Base-by-base conservation (phyloP, 306 rosid genomes). In the Carpinus fangiana region DNA sequence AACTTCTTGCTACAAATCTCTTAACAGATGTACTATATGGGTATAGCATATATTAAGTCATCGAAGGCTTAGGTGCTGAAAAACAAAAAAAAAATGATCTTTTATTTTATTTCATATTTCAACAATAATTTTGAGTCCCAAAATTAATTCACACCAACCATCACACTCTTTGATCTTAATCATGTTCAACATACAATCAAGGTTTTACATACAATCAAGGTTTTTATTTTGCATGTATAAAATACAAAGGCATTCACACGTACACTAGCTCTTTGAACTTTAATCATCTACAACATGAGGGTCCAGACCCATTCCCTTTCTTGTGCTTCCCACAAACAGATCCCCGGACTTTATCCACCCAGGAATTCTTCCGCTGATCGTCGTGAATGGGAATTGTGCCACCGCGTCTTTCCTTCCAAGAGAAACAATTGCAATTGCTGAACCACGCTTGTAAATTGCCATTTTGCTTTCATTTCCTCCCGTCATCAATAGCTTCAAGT, bases 341-440 rank as follows among this genome's bases (percentile, higher is more conserved):
- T 94, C 94, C 66, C 90, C 78, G 4, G 94, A 92, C 72, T 94
- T 94, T 54, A 92, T 61, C 65, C 83, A 8, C 61, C 90, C 93
- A 17, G 97, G 94, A 55, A 92, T 31, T 64, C 84, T 77, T 79
- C 97, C 96, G 9, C 47, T 47, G 34, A 87, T 55, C 36, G 94
- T 90, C 7, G 87, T 56, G 76, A 82, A 79, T 8, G 96, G 87
- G 45, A 89, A 53, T 75, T 92, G 94, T 9, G 96, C 93, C 69
- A 92, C 93, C 0, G 88, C 98, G 1, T 92, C 89, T 79, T 84
- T 83, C 86, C 93, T 84, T 56, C 97, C 97, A 47, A 90, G 94
- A 16, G 96, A 89, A 76, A 94, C 88, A 64, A 89, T 68, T 50
- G 96, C 97, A 57, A 83, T 2, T 48, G 47, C 34, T 4, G 89